Evolutionary conservation across 164 flowering plant genomes (phyloP).

Genomic region (Tetrastigma voinierianum): DNA sequence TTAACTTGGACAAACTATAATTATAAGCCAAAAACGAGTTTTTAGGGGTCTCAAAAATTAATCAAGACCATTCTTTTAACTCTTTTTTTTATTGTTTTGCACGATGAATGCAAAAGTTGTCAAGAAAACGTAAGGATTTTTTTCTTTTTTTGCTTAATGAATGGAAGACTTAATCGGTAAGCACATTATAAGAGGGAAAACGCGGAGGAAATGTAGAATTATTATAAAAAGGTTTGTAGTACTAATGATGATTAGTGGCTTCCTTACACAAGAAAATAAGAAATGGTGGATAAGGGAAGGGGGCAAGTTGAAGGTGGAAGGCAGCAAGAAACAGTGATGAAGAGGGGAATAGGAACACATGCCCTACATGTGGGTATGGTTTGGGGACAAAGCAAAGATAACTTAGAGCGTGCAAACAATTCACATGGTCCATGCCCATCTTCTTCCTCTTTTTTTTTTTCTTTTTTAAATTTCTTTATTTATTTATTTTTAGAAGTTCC

Average conservation of each 20-base stretch:
- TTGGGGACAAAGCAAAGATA: slow-evolving; percentile 47
- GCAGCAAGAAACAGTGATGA: slow-evolving; percentile 16
- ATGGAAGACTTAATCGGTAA: neutral
- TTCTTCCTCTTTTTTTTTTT: neutral
- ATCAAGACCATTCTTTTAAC: no score
- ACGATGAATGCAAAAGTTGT: no score
- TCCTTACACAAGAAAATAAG: slow-evolving; percentile 8
- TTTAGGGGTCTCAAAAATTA: no score
- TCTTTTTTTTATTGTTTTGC: no score
- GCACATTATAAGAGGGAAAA: slow-evolving; percentile 13
- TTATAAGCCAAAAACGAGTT: no score
- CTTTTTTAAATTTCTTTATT: neutral
- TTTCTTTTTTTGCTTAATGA: no score
- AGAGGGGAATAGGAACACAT: slow-evolving; percentile 12
- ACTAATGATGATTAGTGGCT: slow-evolving; percentile 24
- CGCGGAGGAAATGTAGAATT: neutral
- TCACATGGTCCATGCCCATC: slow-evolving; percentile 39
- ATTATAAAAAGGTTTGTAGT: no score
- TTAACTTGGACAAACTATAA: no score
- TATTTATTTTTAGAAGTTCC: neutral
- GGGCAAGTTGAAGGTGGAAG: slow-evolving; percentile 20
- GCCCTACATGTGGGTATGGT: slow-evolving; percentile 54
- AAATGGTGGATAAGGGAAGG: slow-evolving; percentile 6
- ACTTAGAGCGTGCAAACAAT: slow-evolving; percentile 30
- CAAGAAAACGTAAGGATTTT: no score